Evolutionary conservation across 2,329 filamentous ascomycete species (phyloP), one percentile per base, ranked within the genome.

Genomic region (Leptoxyphium fumago): DNA sequence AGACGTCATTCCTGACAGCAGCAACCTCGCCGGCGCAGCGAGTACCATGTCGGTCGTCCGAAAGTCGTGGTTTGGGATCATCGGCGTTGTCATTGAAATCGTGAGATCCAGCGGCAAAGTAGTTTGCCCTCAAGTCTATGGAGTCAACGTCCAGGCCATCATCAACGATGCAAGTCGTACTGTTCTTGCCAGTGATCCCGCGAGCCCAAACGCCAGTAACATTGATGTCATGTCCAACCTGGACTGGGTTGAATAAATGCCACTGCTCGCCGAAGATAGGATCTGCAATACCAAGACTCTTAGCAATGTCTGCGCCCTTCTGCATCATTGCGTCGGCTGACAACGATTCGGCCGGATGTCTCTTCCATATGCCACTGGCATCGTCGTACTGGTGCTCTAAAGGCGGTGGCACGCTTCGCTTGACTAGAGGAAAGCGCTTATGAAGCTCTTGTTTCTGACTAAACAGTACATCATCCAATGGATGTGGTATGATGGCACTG

Each of bases 121-220:
- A 98, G 62, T 98, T 98, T 54, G 78, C 82, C 62, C 84, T 88
- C 39, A 98, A 68, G 60, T 98, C 91, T 21, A 85, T 74, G 67
- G 88, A 96, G 66, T 94, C 77, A 82, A 98, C 91, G 58, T 98
- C 91, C 51, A 98, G 64, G 0, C 91, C 91, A 64, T 98, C 91
- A 57, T 98, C 91, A 2, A 98, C 84, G 53, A 98, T 91, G 44
- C 89, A 89, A 2, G 94, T 86, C 1, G 85, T 94, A 14, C 83
- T 75, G 48, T 89, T 89, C 55, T 85, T 77, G 43, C 91, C 91
- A 0, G 89, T 96, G 45, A 95, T 80, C 4, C 88, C 89, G 53
- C 91, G 78, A 54, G 85, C 61, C 91, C 91, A 98, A 5, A 96
- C 73, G 10, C 80, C 86, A 0, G 87, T 94, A n/a, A 96, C 87